Percentiles rank a stretch among this genome's conserved stretches.
Conservation (phyloP, 228 moss, liverwort and hornwort genomes). For the Sphagnum magellanicum region DNA sequence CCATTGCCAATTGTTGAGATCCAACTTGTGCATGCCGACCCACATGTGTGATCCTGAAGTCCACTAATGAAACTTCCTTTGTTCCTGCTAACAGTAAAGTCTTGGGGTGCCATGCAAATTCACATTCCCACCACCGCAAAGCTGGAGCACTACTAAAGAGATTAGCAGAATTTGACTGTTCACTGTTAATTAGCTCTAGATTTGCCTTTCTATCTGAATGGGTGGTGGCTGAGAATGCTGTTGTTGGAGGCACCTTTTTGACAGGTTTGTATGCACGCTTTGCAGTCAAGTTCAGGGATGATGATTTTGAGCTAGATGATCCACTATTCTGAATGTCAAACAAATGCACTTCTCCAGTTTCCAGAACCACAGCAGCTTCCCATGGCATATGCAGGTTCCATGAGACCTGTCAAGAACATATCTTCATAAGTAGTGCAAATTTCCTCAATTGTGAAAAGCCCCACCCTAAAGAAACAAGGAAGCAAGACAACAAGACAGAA, state of each 20-base stretch:
- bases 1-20: slow-evolving; percentile 9
- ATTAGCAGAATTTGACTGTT: not conserved
- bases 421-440: not conserved
- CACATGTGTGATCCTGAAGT: slow-evolving; percentile 47
- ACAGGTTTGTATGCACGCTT: slow-evolving; percentile 20
- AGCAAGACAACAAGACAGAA: not conserved
- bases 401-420: slow-evolving; percentile 46
- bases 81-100: slow-evolving; percentile 57
- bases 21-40: slow-evolving; percentile 14
- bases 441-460: not conserved
- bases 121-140: slow-evolving; percentile 82
- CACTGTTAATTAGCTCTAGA: not conserved
- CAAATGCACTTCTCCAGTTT: slow-evolving; percentile 57
- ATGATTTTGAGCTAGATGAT: slow-evolving; percentile 11
- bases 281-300: slow-evolving; percentile 20
- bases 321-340: slow-evolving; percentile 50
- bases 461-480: not conserved
- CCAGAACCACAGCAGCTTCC: slow-evolving; percentile 82
- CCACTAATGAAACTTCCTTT: slow-evolving; percentile 55
- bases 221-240: slow-evolving; percentile 4
- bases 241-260: slow-evolving; percentile 16
- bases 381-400: slow-evolving; percentile 75
- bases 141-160: slow-evolving; percentile 16
- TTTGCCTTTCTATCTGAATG: not conserved
- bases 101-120: slow-evolving; percentile 92